These are phyloP conservation scores for Barnettozyma sucrosica DNA, from an alignment of 805 yeast species.

Conservation along the genomic window DNA sequence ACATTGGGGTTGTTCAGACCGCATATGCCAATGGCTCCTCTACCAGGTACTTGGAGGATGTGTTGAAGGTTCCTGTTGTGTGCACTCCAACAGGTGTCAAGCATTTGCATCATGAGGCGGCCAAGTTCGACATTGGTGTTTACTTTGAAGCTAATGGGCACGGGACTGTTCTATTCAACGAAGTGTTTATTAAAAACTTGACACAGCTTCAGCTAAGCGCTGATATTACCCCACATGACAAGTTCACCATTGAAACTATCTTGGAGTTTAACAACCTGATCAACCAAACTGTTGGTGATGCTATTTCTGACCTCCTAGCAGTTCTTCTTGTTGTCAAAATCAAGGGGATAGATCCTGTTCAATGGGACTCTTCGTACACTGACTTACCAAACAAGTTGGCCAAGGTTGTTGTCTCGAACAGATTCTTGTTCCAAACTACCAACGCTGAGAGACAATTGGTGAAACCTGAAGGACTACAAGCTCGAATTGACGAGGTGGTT, in stretches of 20 bases:
- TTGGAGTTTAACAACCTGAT: constrained; percentile 62
- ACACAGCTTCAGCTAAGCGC: constrained; percentile 21
- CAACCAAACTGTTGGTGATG: constrained; percentile 98
- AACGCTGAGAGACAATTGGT: constrained; percentile 83
- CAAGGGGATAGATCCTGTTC: constrained; percentile 50
- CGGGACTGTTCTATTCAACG: constrained; percentile 85
- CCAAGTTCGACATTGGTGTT: constrained; percentile 83
- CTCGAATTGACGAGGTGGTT: constrained; percentile 60
- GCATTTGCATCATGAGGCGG: constrained; percentile 86
- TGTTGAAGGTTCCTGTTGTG: constrained; percentile 66
- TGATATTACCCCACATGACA: constrained; percentile 39
- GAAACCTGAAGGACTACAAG: constrained; percentile 75
- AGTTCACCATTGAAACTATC: constrained; percentile 47
- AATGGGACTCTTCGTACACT: constrained; percentile 72
- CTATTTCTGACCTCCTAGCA: constrained; percentile 83
- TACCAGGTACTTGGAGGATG: constrained; percentile 59
- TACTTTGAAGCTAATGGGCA: constrained; percentile 99
- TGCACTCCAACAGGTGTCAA: constrained; percentile 96
- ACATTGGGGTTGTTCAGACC: constrained; percentile 87
- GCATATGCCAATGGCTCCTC: constrained; percentile 97
- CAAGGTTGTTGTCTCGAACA: constrained; percentile 79
- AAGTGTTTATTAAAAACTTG: constrained; percentile 39
- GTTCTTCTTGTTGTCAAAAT: constrained; percentile 60
- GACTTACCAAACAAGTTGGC: constrained; percentile 85
- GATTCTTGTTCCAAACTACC: constrained; percentile 73